Evolutionary conservation across 2,329 filamentous ascomycete species (phyloP), one percentile per base, ranked within the genome.

Genomic region (Epichloe baconii): DNA sequence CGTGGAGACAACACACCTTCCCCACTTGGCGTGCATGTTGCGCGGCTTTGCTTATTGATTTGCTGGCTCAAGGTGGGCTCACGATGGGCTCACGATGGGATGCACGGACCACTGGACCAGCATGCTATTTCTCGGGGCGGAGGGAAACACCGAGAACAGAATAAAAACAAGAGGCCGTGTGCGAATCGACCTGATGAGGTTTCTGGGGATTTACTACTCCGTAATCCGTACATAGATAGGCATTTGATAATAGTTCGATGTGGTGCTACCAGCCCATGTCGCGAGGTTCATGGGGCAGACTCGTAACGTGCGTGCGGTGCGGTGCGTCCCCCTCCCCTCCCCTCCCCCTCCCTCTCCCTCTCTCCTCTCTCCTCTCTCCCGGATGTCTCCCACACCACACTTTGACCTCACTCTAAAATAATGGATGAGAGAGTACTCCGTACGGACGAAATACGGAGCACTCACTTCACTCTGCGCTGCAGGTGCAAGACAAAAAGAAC

Each of bases 1-100:
- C 53, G 67, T 71, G 69, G 71, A 65, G 51, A 64, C 5, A 3
- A 3, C 5, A 44, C 52, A 51, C 35, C 15, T 15, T 47, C 17
- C 36, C 45, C 52, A 45, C 45, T 43, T 43, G 31, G 26, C 6
- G 53, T 57, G 58, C 59, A 56, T 63, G 62, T 53, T 51, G 44
- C 46, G 48, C 50, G 52, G 49, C 54, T 52, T 46, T 55, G 50
- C 47, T 54, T 54, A 55, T 50, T 66, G 58, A 67, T 67, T 67
- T 61, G 65, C 57, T 47, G 7, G 17, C 19, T 23, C 8, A 31
- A 8, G 26, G 3, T 54, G 6, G 23, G 21, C 21, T 5, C 5
- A 23, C 5, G 21, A 23, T 23, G 21, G 47, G 43, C 54, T 51
- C 48, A 61, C 60, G 57, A 55, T 58, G 57, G 60, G 58, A 60